Evolutionary conservation across 352 stramenopile species (phyloP), one percentile per base, ranked within the genome.

Genomic region (Globisporangium barbulae): DNA sequence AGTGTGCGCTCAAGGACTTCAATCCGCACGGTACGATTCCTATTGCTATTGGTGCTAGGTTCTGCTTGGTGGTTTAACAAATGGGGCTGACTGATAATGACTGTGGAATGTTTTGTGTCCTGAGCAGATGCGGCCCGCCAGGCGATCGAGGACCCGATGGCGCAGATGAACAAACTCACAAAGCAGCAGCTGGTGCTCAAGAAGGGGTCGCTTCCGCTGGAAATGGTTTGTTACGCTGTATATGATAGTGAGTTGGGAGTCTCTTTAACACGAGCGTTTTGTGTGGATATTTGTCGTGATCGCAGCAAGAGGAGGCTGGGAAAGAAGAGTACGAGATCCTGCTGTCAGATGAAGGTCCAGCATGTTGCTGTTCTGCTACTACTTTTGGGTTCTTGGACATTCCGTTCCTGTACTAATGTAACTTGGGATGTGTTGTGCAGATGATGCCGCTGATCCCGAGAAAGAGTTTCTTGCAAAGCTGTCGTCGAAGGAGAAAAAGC

Each of bases 121-220:
- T 55, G 49, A 55, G 25, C 57, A 90, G 85, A 94, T 78, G 83
- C 85, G 49, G 75, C 73, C 6, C 78, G 86, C 8, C 84, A 91
- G 59, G 66, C 62, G 48, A 76, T 77, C 63, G 86, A 95, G 61
- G 86, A 95, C 57, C 86, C 84, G 0, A 75, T 95, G 76, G 75
- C 81, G 59, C 70, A 80, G 35, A 79, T 95, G 30, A 81, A 81
- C 52, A 82, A 86, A 60, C 61, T 84, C 12, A 84, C 77, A 31
- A 88, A 92, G 53, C 68, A 88, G 22, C 69, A 90, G 6, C 60
- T 93, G 5, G 78, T 89, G 52, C 64, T 95, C 1, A 69, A 70
- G 41, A 78, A 66, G 69, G 70, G 60, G 22, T 74, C 73, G n/a
- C 69, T 95, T 22, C 84, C 86, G 2, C 56, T 91, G 21, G 85